These are phyloP conservation scores for Ustilago nuda DNA, from an alignment of 1,284 basidiomycete species.

Conservation along the genomic window DNA sequence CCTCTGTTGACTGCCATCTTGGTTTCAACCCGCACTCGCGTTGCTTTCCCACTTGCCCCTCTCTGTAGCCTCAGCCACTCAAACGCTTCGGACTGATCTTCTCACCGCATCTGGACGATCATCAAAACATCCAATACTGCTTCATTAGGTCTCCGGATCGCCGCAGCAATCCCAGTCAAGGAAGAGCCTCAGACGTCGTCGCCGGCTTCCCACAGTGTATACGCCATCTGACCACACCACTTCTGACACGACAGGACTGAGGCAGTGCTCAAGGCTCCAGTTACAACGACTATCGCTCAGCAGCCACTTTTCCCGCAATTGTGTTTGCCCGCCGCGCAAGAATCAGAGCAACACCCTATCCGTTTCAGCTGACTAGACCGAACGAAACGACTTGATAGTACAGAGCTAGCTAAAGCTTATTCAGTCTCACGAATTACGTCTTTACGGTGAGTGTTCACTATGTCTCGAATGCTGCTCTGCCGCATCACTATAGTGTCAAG, in stretches of 20 bases:
- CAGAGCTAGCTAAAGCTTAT: not conserved
- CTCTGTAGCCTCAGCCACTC: not conserved
- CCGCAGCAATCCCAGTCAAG: not conserved
- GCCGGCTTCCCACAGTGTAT: not conserved
- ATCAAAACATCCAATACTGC: not conserved
- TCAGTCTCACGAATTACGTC: not conserved
- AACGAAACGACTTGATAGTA: not conserved
- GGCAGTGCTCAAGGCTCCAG: not conserved
- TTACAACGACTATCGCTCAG: not conserved
- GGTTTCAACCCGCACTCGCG: not conserved
- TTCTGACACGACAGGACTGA: not conserved
- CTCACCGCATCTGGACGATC: not conserved
- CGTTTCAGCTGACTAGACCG: not conserved
- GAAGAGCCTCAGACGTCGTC: not conserved
- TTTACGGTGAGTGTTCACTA: not conserved
- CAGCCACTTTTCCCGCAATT: not conserved
- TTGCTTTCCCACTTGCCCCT: not conserved
- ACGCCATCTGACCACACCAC: not conserved
- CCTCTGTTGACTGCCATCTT: not conserved
- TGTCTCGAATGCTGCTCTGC: not conserved
- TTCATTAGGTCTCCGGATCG: not conserved
- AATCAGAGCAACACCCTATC: slow-evolving; percentile 10
- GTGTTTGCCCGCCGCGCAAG: not conserved
- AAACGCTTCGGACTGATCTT: not conserved
- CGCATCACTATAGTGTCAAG: not conserved